phyloP scores from a whole-genome alignment of 1,284 basidiomycete genomes.

The Trichosporon sp. region DNA sequence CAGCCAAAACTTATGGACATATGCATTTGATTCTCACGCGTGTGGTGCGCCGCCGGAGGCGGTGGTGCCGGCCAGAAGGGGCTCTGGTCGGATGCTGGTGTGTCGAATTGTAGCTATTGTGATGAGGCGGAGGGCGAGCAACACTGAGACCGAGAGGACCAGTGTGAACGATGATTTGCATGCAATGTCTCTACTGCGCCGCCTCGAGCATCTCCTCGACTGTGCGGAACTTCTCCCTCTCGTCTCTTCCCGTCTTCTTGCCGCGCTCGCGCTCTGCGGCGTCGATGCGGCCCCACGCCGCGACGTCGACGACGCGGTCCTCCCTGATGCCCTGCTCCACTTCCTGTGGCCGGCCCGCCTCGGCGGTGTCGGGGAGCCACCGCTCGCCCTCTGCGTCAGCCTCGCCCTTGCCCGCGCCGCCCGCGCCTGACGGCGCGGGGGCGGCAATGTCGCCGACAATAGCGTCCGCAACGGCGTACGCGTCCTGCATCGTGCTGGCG shows the following conservation, averaged over 20 bases:
- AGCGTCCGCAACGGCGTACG: conserved; percentile 56
- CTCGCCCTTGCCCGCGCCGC: not conserved
- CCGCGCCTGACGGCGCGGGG: too few relatives aligned
- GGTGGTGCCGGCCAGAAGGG: not conserved
- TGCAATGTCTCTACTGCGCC: not conserved
- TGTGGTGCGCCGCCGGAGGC: too few relatives aligned
- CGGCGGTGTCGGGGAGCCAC: conserved; percentile 19
- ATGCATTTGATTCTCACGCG: not conserved
- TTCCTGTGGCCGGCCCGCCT: conserved; percentile 29
- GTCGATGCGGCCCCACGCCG: conserved; percentile 44
- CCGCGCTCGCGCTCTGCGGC: conserved; percentile 27
- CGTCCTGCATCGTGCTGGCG: conserved; percentile 89
- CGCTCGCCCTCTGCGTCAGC: not conserved
- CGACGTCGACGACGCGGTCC: conserved; percentile 37
- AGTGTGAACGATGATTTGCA: not conserved
- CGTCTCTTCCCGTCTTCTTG: conserved; percentile 30
- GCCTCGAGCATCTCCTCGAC: conserved; percentile 57
- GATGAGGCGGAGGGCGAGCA: not conserved
- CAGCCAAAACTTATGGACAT: not conserved
- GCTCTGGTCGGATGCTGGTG: too few relatives aligned
- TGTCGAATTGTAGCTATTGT: too few relatives aligned
- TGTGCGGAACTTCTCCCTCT: conserved; percentile 51
- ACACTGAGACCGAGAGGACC: too few relatives aligned
- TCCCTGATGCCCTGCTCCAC: conserved; percentile 23
- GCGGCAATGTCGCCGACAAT: conserved; percentile 35